These are phyloP conservation scores for Cucumis hystrix DNA, from an alignment of 306 rosid genomes.

Conservation along the genomic window DNA sequence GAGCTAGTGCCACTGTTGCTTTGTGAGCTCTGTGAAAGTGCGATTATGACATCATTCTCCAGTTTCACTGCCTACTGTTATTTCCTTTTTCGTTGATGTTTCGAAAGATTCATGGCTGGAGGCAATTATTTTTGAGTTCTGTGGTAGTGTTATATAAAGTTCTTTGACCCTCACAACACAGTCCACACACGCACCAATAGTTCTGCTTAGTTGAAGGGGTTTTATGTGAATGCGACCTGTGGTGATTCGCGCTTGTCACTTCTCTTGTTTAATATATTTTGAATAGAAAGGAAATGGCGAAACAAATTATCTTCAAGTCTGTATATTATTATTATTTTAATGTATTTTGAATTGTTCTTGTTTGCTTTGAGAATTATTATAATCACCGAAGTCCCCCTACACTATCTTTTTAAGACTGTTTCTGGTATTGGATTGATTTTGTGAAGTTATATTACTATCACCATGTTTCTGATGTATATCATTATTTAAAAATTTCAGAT, in stretches of 20 bases:
- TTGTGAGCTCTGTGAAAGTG: too few species aligned
- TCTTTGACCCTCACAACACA: neutral
- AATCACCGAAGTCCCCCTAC: neutral
- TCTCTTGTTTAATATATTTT: neutral
- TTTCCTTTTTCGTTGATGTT: neutral
- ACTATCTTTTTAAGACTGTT: neutral
- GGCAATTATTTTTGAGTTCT: neutral
- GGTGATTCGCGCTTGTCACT: neutral
- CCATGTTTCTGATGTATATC: conserved; percentile 13
- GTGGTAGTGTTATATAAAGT: neutral
- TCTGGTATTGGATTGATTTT: conserved; percentile 3
- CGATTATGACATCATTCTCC: neutral
- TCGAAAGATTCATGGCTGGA: neutral
- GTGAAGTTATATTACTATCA: neutral
- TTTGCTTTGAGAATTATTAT: neutral
- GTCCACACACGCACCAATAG: neutral
- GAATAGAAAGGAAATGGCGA: neutral
- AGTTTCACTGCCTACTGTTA: neutral
- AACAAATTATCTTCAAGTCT: neutral
- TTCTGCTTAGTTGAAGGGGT: neutral
- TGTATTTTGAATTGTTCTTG: neutral
- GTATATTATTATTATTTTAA: neutral
- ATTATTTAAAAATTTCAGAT: conserved; percentile 31
- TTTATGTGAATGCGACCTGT: neutral
- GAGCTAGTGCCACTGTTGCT: too few species aligned